Base-by-base conservation (phyloP, 2,329 filamentous ascomycete genomes). In the Aspergillaceae sp. region DNA sequence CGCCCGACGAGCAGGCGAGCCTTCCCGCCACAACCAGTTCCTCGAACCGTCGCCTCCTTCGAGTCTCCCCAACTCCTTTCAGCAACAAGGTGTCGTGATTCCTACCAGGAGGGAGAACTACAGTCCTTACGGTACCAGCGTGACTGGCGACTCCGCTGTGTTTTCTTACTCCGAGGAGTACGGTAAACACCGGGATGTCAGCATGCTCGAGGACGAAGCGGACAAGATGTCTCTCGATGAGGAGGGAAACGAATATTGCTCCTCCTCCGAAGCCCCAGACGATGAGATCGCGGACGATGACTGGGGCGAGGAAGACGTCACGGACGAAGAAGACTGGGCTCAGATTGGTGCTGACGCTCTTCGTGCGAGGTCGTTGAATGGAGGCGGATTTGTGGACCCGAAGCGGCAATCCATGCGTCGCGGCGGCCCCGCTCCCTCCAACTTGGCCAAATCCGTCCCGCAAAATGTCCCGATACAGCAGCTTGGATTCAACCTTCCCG, bases 301-400 rank as follows among this genome's bases (percentile, higher is more conserved):
- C 61, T 81, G 87, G 50, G 83, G 86, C 54, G 88, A 96, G 42
- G 85, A 86, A 56, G 88, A 95, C 61, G 79, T 87, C 49, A 97
- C 92, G 27, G 92, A 97, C 63, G 88, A 96, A 63, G 91, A 97
- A 68, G 90, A 97, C 68, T 96, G 91, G 90, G 87, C 86, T 41
- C 82, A 86, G 44, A 85, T 95, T 51, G 91, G 89, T 45, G 87
- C 90, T 29, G 88, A 86, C 45, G 87, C 87, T 54, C 77, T 96
- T 56, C 83, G 90, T 69, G 83, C 75, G 67, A 78, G 69, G 71
- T 81, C 66, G 61, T 71, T 71, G 57, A 74, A 65, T 47, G 64
- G 64, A 32, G 69, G 70, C 44, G 67, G 66, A 45, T 63, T 69
- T 48, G 53, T 69, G 49, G 61, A 61, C 44, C 60, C 52, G 59